Conservation (phyloP, 139 green algal species). For the Pseudopediastrum boryanum region DNA sequence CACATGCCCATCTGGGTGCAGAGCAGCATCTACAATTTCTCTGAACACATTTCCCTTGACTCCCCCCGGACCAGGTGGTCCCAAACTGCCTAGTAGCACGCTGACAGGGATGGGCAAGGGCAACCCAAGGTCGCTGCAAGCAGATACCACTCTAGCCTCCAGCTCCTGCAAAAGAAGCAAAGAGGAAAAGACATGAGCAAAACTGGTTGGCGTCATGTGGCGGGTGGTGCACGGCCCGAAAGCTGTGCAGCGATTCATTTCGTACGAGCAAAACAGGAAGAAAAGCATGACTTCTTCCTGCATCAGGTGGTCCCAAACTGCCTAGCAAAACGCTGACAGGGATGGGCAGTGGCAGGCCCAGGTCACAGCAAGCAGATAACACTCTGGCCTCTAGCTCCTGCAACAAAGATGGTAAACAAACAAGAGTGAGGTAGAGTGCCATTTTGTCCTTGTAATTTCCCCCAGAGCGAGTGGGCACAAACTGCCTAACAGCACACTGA, state of each 20-base stretch:
- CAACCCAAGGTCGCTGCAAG: conserved; percentile 19
- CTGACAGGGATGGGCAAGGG: conserved; percentile 21
- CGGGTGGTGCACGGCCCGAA: too few relatives aligned
- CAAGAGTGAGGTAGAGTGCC: too few relatives aligned
- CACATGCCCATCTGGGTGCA: conserved; percentile 17
- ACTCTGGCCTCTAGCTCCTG: conserved; percentile 33
- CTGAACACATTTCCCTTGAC: conserved; percentile 33
- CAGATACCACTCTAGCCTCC: neutral
- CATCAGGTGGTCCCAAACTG: conserved; percentile 6
- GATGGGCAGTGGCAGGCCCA: conserved; percentile 17
- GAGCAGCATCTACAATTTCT: conserved; percentile 16
- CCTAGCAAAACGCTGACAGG: conserved; percentile 27
- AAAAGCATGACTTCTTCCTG: too few relatives aligned
- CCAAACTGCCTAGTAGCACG: conserved; percentile 21
- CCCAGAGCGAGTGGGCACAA: conserved; percentile 3
- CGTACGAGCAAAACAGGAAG: too few relatives aligned
- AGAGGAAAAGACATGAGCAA: neutral
- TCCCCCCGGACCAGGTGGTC: neutral
- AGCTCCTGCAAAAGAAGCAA: conserved; percentile 30
- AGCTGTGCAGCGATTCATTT: too few relatives aligned
- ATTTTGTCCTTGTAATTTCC: too few relatives aligned
- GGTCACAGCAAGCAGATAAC: conserved; percentile 7
- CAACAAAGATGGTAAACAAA: too few relatives aligned
- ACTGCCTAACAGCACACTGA: conserved; percentile 22
- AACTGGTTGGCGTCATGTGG: too few relatives aligned